Percentiles rank a stretch among this genome's conserved stretches.
Conservation (phyloP, 768 basidiomycete genomes). For the Serendipita sp. region DNA sequence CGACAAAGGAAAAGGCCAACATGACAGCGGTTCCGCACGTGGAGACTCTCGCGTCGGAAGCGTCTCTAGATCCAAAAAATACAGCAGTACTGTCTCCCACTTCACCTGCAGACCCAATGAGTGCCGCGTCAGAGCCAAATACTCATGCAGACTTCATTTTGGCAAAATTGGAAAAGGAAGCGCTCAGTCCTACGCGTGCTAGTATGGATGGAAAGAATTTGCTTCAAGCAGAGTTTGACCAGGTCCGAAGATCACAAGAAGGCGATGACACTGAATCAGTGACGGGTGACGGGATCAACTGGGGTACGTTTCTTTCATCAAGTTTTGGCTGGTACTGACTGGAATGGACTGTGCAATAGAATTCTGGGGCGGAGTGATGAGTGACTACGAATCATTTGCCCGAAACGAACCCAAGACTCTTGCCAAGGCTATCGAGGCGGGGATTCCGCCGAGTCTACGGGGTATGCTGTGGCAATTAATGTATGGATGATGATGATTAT, state of each 20-base stretch:
- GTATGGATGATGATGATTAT: conserved; percentile 24
- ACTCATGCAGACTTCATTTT: conserved; percentile 13
- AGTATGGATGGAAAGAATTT: conserved; percentile 51
- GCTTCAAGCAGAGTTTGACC: conserved; percentile 60
- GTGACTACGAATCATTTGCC: conserved; percentile 84
- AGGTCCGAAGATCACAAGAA: conserved; percentile 39
- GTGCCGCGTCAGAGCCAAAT: conserved; percentile 10
- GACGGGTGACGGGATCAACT: conserved; percentile 42
- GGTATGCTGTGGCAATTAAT: conserved; percentile 98
- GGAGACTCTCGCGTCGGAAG: conserved; percentile 13
- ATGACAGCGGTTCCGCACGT: not conserved
- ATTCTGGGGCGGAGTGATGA: conserved; percentile 92
- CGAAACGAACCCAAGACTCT: conserved; percentile 59
- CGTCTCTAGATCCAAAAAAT: conserved; percentile 17
- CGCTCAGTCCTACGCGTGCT: conserved; percentile 13
- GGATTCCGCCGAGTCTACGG: conserved; percentile 72
- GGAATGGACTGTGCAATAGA: conserved; percentile 26
- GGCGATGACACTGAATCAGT: conserved; percentile 19
- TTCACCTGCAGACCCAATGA: conserved; percentile 16
- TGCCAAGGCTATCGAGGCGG: conserved; percentile 77
- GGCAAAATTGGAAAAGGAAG: conserved; percentile 12
- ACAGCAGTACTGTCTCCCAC: conserved; percentile 1
- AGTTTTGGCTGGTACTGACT: conserved; percentile 1
- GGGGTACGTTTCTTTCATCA: conserved; percentile 35
- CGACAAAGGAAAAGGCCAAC: not conserved